Evolutionary conservation across 352 stramenopile species (phyloP), one percentile per base, ranked within the genome.

Genomic region (Nothophytophthora sp.): DNA sequence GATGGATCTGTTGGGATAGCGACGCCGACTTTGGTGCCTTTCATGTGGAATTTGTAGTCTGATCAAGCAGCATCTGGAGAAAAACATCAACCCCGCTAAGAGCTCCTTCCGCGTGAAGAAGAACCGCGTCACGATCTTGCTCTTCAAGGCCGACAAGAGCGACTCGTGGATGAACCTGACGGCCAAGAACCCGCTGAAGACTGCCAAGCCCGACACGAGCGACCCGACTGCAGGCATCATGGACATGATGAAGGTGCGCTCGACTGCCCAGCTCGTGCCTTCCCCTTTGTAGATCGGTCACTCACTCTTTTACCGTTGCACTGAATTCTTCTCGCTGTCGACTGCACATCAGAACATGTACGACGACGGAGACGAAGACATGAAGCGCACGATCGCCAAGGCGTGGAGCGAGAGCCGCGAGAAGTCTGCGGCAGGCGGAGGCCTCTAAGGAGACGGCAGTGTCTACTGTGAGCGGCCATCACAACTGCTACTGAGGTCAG

Each of bases 341-440:
- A n/a, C n/a, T n/a, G n/a, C n/a, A n/a, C n/a, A n/a, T n/a, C 37
- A 88, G 82, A 90, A 95, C 57, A 95, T 95, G 85, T 96, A 95
- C 62, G 83, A 92, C 8, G 76, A 90, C 55, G 86, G 85, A 12
- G 86, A 96, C 55, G 85, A 91, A 19, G 78, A 96, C 20, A 92
- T 95, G 85, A 96, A 95, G 76, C 74, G 81, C 43, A 94, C 86
- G 36, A 96, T 96, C 41, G 85, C 84, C 44, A 89, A 96, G 63
- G 86, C 86, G n/a, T 95, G 84, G 85, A 76, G 24, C 22, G 85
- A 96, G 58, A 94, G 80, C 50, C 81, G 81, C 11, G 63, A 88
- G 12, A 96, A 96, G 61, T 75, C 63, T 16, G 64, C 54, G 3
- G 61, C 55, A n/a, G 27, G n/a, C 10, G 34, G 2, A 60, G 59